Evolutionary conservation across 805 yeast genomes (phyloP), one percentile per base, ranked within the genome.

Genomic region (Vanderwaltozyma verrucispora): DNA sequence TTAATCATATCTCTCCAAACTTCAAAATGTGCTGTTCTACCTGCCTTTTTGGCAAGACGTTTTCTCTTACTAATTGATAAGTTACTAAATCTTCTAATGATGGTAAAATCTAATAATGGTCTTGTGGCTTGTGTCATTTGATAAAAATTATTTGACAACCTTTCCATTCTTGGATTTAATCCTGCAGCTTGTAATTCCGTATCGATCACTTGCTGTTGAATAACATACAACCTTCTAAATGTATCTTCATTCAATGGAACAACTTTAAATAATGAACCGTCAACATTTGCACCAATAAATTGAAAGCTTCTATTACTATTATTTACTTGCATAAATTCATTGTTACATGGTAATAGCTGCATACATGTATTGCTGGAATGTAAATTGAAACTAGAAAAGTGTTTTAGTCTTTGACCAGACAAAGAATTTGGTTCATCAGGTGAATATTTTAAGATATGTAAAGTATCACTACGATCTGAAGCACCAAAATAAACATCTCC

Each of bases 381-480:
- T 17, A 77, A 62, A 48, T 77, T 76, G 54, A 88, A 80, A 13
- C 82, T 75, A 0, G 88, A 71, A 45, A 76, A 75, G 38, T 78
- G 74, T 13, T 89, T 60, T 36, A 92, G 66, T 43, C 76, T 65
- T 46, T 80, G 84, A 5, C 97, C 97, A 38, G 85, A 77, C 30
- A 77, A 61, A 1, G 96, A 85, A 17, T 71, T 69, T 0, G 92
- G 82, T 51, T 86, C 95, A 44, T 88, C 96, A 0, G 97, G 97
- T 45, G 92, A 94, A 54, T 84, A 92, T 50, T 83, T 84, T 29
- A 86, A 59, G 9, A 89, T 51, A 53, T 84, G 94, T 18, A 92
- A 53, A 8, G 73, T 67, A 18, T 75, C 72, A 33, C 75, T 69
- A 34, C 73, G 71, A 56, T 88, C 96, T 2, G 86, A 80, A 14